Percentiles rank a stretch among this genome's conserved stretches.
These are phyloP conservation scores for Carex parvula DNA, from an alignment of 176 grass and related monocot species.

Conservation along the genomic window DNA sequence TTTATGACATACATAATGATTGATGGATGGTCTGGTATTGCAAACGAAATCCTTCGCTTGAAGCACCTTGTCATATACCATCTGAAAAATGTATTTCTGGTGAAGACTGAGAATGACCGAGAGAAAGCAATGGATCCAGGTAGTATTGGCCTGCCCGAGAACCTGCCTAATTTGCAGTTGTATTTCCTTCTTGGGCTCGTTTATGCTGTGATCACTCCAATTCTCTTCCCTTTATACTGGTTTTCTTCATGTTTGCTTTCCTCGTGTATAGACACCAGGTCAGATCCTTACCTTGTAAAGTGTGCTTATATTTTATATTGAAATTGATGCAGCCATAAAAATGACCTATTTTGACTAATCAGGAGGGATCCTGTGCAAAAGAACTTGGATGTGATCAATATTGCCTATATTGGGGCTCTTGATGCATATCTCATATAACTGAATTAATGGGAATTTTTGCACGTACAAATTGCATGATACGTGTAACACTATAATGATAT, in stretches of 20 bases:
- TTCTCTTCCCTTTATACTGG: constrained; percentile 86
- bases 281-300: background rate
- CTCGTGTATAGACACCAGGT: constrained; percentile 94
- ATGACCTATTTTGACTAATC: background rate
- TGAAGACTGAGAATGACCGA: constrained; percentile 83
- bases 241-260: constrained; percentile 90
- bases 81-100: constrained; percentile 93
- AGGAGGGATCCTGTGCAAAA: background rate
- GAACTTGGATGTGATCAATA: background rate
- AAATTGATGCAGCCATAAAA: background rate
- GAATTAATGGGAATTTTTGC: background rate
- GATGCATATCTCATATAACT: background rate
- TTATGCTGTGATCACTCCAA: constrained; percentile 82
- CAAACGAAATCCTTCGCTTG: constrained; percentile 84
- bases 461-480: background rate
- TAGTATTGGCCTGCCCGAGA: constrained; percentile 85
- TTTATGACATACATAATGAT: constrained; percentile 99
- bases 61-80: constrained; percentile 82
- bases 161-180: constrained; percentile 76
- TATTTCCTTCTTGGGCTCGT: constrained; percentile 95
- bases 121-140: constrained; percentile 89
- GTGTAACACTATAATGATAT: background rate
- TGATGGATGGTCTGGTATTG: constrained; percentile 94
- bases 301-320: background rate
- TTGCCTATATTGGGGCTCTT: background rate